Percentiles rank a stretch among this genome's conserved stretches.
Conservation (phyloP, 1,139 yeast genomes). For the Entelexis paramagnoliae region DNA sequence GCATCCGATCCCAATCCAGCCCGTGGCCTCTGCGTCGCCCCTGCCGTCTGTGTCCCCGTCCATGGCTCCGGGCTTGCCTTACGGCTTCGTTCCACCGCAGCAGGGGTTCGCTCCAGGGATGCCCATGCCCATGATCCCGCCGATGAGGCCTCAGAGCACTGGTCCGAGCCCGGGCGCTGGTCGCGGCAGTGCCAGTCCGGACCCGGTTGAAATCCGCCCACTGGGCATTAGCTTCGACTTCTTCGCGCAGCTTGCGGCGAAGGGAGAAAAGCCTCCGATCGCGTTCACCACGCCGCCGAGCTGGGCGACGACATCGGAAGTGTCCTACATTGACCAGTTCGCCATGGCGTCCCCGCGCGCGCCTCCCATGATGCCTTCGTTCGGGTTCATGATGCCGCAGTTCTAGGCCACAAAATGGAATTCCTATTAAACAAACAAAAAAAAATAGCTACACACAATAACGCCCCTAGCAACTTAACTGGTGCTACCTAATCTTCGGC, state of each 20-base stretch:
- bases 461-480: neutral
- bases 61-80: neutral
- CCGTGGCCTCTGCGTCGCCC: neutral
- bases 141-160: conserved; percentile 4
- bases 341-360: conserved; percentile 8
- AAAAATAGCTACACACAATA: neutral
- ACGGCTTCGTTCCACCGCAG: conserved; percentile 5
- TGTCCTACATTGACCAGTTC: conserved; percentile 21
- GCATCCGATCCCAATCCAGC: conserved; percentile 1
- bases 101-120: conserved; percentile 5
- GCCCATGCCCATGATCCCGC: conserved; percentile 10
- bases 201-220: conserved; percentile 8
- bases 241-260: conserved; percentile 10
- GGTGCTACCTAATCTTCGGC: neutral
- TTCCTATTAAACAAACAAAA: neutral
- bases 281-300: conserved; percentile 22
- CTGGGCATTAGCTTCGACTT: conserved; percentile 19
- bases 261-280: conserved; percentile 9
- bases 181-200: conserved; percentile 4
- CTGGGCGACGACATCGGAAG: conserved; percentile 17
- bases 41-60: conserved; percentile 3
- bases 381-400: conserved; percentile 25
- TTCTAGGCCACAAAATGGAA: neutral
- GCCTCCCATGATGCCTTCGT: conserved; percentile 17
- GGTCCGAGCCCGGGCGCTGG: conserved; percentile 5